Evolutionary conservation across 306 rosid species (phyloP).

Genomic region (Medicago truncatula): MtrunA17r5.0-ANR NC_053043.1:6623001-6623500

Average conservation of each 20-base stretch:
- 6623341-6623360: background rate
- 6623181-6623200: background rate
- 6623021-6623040: background rate
- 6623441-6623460: constrained; percentile 64
- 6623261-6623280: background rate
- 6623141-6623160: background rate
- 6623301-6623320: too few species aligned
- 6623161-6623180: constrained; percentile 16
- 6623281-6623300: background rate
- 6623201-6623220: background rate
- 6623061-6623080: background rate
- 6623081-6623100: background rate
- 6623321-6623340: background rate
- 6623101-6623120: too few species aligned
- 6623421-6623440: constrained; percentile 15
- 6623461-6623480: constrained; percentile 97
- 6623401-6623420: background rate
- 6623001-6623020: constrained; percentile 4
- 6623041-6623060: background rate
- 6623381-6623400: constrained; percentile 34
- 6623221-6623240: background rate
- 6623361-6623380: background rate
- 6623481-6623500: constrained; percentile 87
- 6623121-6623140: background rate
- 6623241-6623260: background rate